These are phyloP conservation scores for Fusarium denticulatum DNA, from an alignment of 2,329 filamentous ascomycete species.

Conservation along the genomic window DNA sequence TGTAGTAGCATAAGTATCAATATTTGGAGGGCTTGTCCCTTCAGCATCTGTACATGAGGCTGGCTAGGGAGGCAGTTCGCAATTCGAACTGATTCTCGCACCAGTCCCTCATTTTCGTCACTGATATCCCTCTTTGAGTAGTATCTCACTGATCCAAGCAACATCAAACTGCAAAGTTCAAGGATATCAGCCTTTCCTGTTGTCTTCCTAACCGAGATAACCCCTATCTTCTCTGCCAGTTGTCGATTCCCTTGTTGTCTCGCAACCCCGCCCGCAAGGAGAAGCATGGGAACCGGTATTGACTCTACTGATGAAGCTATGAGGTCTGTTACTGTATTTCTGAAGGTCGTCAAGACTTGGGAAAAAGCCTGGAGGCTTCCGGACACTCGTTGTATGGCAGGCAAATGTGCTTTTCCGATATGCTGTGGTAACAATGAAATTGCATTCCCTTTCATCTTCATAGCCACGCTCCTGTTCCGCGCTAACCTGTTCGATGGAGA, in stretches of 20 bases:
- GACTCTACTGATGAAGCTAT: not conserved
- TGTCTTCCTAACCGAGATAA: not conserved
- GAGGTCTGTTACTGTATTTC: not conserved
- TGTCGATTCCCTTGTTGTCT: fast-evolving
- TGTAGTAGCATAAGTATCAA: not conserved
- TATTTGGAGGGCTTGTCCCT: fast-evolving
- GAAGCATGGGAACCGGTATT: not conserved
- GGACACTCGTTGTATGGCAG: fast-evolving
- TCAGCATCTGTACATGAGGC: too few species aligned
- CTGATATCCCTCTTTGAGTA: not conserved
- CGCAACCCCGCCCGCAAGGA: fast-evolving
- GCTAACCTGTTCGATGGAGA: too few species aligned
- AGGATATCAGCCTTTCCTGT: not conserved
- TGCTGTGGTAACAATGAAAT: not conserved
- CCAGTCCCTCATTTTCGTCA: not conserved
- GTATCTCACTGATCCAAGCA: not conserved
- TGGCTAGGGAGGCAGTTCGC: not conserved
- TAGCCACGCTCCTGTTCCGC: too few species aligned
- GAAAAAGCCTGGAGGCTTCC: fast-evolving
- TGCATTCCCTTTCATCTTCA: too few species aligned
- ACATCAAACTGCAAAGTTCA: not conserved
- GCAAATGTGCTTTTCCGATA: fast-evolving
- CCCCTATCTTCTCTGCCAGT: fast-evolving
- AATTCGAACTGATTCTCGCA: not conserved
- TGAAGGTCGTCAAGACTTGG: fast-evolving